These are phyloP conservation scores for Apiospora saccharicola DNA, from an alignment of 2,329 filamentous ascomycete genomes.

Conservation along the genomic window DNA sequence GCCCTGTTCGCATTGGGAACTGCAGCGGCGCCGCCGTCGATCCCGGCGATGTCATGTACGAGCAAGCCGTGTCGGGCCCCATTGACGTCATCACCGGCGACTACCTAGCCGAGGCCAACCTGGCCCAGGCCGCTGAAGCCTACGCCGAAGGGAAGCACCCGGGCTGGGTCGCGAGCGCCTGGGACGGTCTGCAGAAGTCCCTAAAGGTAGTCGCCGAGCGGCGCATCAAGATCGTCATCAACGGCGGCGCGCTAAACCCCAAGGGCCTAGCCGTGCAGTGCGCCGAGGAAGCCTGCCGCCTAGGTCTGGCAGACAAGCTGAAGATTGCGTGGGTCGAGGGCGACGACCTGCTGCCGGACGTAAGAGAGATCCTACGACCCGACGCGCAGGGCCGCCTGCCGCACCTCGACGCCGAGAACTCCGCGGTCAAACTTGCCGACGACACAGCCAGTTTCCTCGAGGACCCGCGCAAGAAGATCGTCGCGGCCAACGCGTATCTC, in stretches of 20 bases:
- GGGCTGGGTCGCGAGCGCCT: constrained; percentile 48
- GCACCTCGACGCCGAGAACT: constrained; percentile 44
- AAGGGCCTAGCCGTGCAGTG: constrained; percentile 59
- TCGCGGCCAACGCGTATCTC: constrained; percentile 58
- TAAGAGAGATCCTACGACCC: constrained; percentile 31
- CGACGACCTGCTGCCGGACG: constrained; percentile 44
- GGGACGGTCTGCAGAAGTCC: constrained; percentile 35
- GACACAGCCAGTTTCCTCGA: constrained; percentile 45
- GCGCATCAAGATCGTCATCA: constrained; percentile 59
- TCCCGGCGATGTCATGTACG: constrained; percentile 34
- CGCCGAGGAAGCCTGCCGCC: constrained; percentile 51
- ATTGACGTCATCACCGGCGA: constrained; percentile 49
- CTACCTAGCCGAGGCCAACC: constrained; percentile 57
- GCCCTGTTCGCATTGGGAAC: constrained; percentile 35
- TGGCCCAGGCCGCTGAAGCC: constrained; percentile 51
- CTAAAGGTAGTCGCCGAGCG: constrained; percentile 44
- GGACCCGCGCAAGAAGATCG: constrained; percentile 42
- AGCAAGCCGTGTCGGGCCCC: constrained; percentile 45
- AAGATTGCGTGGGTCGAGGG: constrained; percentile 41
- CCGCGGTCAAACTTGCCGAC: constrained; percentile 47
- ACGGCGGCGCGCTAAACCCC: constrained; percentile 62
- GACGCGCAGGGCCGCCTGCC: constrained; percentile 37
- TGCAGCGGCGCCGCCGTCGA: constrained; percentile 35
- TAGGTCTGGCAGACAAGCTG: constrained; percentile 31
- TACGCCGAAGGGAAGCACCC: constrained; percentile 39